Evolutionary conservation across 1,284 basidiomycete species (phyloP), one percentile per base, ranked within the genome.

Genomic region (Wallemia hederae): DNA sequence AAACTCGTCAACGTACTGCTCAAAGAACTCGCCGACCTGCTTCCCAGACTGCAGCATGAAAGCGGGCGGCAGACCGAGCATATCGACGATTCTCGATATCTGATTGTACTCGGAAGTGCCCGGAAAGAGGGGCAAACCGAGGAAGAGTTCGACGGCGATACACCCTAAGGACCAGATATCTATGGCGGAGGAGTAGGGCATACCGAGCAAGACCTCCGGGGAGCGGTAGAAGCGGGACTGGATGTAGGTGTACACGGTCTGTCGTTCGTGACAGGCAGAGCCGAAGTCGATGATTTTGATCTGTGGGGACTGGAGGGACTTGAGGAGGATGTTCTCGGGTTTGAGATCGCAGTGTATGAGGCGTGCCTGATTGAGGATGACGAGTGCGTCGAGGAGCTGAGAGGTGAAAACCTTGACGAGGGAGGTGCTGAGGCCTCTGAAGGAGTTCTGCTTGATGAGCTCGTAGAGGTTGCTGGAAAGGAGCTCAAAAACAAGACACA

Each of bases 201-300:
- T 79, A 24, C 91, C 91, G 24, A 99, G 77, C 17, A 99, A 76
- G 26, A 99, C 94, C 73, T 99, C 94, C 2, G 92, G 94, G 2
- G 88, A 94, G 49, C 94, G 85, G 70, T 99, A 99, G 74, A 98
- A 98, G 59, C 92, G 80, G 9, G 91, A 96, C 70, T 98, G 92
- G 69, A 99, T 98, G 73, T 99, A 99, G 1, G 94, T 98, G 71
- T 98, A 98, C 57, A 98, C 91, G 2, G 92, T 99, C 72, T 97
- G 90, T 66, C 88, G 82, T 72, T 97, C 94, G 70, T 97, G 90
- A 70, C 94, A 98, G 22, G 92, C 90, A 22, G 91, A 97, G 59
- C 92, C 94, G 73, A 97, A 98, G 74, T 99, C 92, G 69, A 99
- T 97, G 62, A 98, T 85, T 73, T 98, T 98, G 76, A 98, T 97